Evolutionary conservation across 768 basidiomycete species (phyloP).

Genomic region (Scleroderma citrinum): DNA sequence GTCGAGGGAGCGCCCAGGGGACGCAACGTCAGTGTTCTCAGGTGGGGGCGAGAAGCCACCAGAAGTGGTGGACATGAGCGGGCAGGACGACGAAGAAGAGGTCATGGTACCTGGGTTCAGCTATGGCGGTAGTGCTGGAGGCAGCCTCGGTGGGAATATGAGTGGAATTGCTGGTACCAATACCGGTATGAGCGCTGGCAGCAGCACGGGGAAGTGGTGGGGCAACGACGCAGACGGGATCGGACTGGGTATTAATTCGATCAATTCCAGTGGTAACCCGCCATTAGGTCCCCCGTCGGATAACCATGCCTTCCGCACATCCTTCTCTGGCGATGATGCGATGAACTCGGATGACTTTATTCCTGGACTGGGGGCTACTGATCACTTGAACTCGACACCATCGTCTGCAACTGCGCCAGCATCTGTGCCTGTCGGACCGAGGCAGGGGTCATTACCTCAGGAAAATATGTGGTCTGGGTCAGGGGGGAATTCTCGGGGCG

Average conservation of each 20-base stretch:
- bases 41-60: slow-evolving; percentile 84
- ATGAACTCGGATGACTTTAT: slow-evolving; percentile 52
- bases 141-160: slow-evolving; percentile 12
- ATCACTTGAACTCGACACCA: slow-evolving; percentile 10
- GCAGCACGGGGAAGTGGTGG: slow-evolving; percentile 44
- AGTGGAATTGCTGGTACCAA: slow-evolving; percentile 18
- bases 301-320: slow-evolving; percentile 9
- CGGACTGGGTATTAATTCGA: background rate
- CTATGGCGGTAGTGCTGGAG: slow-evolving; percentile 23
- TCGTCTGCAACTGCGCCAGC: slow-evolving; percentile 12
- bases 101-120: slow-evolving; percentile 72
- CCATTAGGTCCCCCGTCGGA: slow-evolving; percentile 12
- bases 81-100: slow-evolving; percentile 72
- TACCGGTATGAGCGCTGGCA: slow-evolving; percentile 21
- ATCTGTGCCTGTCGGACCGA: slow-evolving; percentile 25
- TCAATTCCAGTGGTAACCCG: background rate
- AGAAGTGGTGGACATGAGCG: slow-evolving; percentile 49
- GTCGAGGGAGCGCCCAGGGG: slow-evolving; percentile 88
- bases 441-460: slow-evolving; percentile 40
- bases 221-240: background rate
- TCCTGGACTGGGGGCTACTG: slow-evolving; percentile 52
- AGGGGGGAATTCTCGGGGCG: slow-evolving; percentile 25
- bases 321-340: slow-evolving; percentile 20
- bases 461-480: slow-evolving; percentile 44
- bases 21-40: slow-evolving; percentile 67